phyloP scores from a whole-genome alignment of 192 early-diverging fungal species.

The Coemansia sp. region DNA sequence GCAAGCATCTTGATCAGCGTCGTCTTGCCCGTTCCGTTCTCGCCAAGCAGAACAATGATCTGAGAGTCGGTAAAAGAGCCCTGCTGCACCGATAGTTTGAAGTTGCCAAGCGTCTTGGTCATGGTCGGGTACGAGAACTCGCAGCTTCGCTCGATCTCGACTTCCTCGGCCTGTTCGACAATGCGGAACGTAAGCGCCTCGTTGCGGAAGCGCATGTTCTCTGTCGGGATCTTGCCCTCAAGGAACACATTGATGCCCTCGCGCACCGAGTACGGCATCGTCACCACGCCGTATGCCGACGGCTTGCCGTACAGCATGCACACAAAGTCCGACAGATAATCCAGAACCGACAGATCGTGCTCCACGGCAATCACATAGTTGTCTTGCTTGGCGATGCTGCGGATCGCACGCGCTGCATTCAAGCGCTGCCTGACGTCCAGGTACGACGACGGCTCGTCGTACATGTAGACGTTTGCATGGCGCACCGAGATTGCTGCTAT shows the following conservation, averaged over 20 bases:
- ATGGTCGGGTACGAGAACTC: conserved; percentile 86
- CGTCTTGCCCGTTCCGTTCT: conserved; percentile 98
- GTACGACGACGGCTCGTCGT: conserved; percentile 97
- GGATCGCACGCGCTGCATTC: conserved; percentile 92
- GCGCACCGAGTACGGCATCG: conserved; percentile 93
- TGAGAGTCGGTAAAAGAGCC: conserved; percentile 96
- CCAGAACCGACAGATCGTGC: conserved; percentile 97
- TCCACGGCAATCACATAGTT: conserved; percentile 94
- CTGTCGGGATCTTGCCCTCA: conserved; percentile 94
- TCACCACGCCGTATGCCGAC: conserved; percentile 95
- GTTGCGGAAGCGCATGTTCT: conserved; percentile 98
- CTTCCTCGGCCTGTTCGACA: conserved; percentile 86
- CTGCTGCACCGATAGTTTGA: conserved; percentile 71
- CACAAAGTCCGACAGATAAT: conserved; percentile 97
- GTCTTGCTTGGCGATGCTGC: conserved; percentile 69
- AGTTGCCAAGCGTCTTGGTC: conserved; percentile 83
- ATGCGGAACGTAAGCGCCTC: conserved; percentile 91
- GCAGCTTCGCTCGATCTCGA: conserved; percentile 64
- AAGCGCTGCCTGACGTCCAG: conserved; percentile 99
- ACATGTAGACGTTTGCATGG: conserved; percentile 94
- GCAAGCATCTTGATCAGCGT: conserved; percentile 95
- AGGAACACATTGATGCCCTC: conserved; percentile 99
- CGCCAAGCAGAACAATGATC: conserved; percentile 96
- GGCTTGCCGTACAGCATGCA: conserved; percentile 99
- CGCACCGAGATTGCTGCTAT: conserved; percentile 84